A percentile compares a stretch with the other conserved stretches of the same genome.
Evolutionary conservation across 2,329 filamentous ascomycete species (phyloP).

Genomic region (Xenoacremonium recifei): DNA sequence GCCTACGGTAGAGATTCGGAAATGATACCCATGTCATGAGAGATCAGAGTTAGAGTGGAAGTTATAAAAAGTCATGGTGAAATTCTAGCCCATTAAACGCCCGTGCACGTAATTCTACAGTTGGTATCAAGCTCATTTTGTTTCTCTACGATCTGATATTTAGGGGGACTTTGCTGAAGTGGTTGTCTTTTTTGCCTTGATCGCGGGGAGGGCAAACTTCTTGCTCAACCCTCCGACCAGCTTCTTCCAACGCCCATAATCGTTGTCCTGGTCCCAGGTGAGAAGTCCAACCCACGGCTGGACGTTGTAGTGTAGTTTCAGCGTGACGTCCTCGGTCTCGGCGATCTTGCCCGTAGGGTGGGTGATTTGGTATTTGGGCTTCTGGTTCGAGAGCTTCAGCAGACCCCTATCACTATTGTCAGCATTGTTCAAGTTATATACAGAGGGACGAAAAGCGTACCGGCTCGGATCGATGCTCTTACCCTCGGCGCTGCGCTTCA

Average conservation of each 20-base stretch:
- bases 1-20: neutral
- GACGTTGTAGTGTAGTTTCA: slow-evolving; percentile 91
- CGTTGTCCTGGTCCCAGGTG: slow-evolving; percentile 69
- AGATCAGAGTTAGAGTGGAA: neutral
- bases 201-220: slow-evolving; percentile 60
- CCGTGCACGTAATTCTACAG: slow-evolving; percentile 11
- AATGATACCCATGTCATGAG: neutral
- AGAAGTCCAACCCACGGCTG: slow-evolving; percentile 93
- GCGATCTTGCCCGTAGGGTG: slow-evolving; percentile 80
- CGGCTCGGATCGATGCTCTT: slow-evolving; percentile 60
- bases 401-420: slow-evolving; percentile 55
- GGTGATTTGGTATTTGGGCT: slow-evolving; percentile 95
- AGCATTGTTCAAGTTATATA: neutral
- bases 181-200: slow-evolving; percentile 57
- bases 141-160: slow-evolving; percentile 2
- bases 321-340: slow-evolving; percentile 67
- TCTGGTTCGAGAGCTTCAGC: slow-evolving; percentile 77
- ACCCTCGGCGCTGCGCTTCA: slow-evolving; percentile 56
- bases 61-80: neutral
- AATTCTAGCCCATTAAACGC: slow-evolving; percentile 15
- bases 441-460: slow-evolving; percentile 32
- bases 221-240: slow-evolving; percentile 64
- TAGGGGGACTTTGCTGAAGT: slow-evolving; percentile 17
- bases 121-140: neutral
- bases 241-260: slow-evolving; percentile 62